Evolutionary conservation across 2,329 filamentous ascomycete species (phyloP).

Genomic region (Penicillium sp.): DNA sequence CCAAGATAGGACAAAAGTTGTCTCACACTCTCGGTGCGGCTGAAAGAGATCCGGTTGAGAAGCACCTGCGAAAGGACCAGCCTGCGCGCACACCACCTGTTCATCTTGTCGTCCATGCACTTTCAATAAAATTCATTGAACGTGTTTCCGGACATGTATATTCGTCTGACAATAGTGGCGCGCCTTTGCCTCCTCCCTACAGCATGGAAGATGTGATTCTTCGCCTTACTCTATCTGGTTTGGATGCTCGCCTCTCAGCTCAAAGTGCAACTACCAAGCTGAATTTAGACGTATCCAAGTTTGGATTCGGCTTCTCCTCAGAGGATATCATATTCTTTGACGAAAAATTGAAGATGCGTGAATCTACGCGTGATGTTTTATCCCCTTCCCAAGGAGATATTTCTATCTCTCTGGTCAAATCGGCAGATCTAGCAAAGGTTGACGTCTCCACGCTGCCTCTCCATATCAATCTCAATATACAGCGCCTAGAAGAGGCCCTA

Average conservation of each 20-base stretch:
- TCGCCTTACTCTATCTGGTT: conserved; percentile 26
- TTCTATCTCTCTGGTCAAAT: conserved; percentile 35
- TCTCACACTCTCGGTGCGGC: conserved; percentile 18
- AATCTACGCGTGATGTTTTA: conserved; percentile 43
- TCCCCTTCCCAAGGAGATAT: conserved; percentile 40
- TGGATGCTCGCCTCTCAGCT: conserved; percentile 25
- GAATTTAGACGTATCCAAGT: conserved; percentile 38
- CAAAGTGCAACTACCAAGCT: conserved; percentile 24
- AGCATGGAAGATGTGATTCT: conserved; percentile 35
- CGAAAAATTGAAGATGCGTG: conserved; percentile 46
- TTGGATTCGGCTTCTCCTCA: conserved; percentile 48
- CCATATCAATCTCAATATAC: conserved; percentile 71
- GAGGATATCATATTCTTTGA: conserved; percentile 54
- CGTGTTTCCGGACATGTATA: conserved; percentile 32
- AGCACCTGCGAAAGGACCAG: conserved; percentile 6
- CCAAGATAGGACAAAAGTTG: conserved; percentile 37
- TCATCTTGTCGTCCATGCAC: conserved; percentile 27
- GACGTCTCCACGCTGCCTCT: conserved; percentile 75
- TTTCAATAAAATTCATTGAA: conserved; percentile 40
- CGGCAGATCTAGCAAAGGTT: conserved; percentile 38
- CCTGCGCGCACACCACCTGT: conserved; percentile 15
- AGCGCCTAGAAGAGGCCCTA: conserved; percentile 79
- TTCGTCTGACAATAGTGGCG: conserved; percentile 13
- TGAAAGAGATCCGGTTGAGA: conserved; percentile 8
- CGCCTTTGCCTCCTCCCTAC: conserved; percentile 17